Evolutionary conservation across 176 grass and related monocot genomes (phyloP).

Genomic region (Eragrostis curvula): DNA sequence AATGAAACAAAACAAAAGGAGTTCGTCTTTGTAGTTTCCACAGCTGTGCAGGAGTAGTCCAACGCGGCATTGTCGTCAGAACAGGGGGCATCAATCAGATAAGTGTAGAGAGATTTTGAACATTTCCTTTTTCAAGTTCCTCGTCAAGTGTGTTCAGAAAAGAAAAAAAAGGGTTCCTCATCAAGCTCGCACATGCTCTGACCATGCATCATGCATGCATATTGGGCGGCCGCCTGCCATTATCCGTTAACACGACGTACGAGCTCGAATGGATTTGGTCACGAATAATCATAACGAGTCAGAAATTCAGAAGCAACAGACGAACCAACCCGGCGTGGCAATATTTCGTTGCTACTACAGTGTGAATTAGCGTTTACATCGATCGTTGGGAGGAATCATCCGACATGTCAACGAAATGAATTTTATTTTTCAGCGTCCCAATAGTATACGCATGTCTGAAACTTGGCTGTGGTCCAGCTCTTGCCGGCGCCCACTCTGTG

Average conservation of each 20-base stretch:
- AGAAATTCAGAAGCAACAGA: neutral
- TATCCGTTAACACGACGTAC: neutral
- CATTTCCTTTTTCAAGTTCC: neutral
- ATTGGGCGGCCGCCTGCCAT: neutral
- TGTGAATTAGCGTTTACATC: neutral
- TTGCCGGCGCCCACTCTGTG: neutral
- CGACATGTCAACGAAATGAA: neutral
- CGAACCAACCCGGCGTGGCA: neutral
- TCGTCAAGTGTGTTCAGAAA: too few species aligned
- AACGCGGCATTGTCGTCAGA: neutral
- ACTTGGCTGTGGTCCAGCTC: neutral
- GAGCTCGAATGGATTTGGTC: neutral
- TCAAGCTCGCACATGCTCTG: neutral
- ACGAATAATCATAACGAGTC: neutral
- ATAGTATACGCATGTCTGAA: neutral
- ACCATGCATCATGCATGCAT: neutral
- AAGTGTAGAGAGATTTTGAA: neutral
- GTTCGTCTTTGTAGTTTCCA: neutral
- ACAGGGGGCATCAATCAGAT: neutral
- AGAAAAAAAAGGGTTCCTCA: too few species aligned
- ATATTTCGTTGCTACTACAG: neutral
- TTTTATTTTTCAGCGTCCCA: neutral
- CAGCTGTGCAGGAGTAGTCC: too few species aligned
- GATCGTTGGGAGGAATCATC: neutral
- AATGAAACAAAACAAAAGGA: neutral